Evolutionary conservation across 1,284 basidiomycete genomes (phyloP).

Genomic region (Leccinum angustisporum): DNA sequence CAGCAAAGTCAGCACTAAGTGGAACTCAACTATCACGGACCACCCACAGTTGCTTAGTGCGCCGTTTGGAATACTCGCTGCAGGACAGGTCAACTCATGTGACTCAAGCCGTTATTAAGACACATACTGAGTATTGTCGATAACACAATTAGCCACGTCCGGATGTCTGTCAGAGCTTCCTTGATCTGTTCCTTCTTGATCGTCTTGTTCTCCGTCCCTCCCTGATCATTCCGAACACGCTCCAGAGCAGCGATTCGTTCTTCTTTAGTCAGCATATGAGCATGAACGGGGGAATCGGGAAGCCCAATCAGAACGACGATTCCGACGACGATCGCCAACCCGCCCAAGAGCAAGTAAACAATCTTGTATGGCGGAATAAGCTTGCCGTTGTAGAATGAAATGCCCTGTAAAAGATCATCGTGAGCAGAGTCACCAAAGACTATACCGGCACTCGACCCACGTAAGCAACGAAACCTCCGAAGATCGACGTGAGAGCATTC

Average conservation of each 20-base stretch:
- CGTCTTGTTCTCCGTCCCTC: slow-evolving; percentile 60
- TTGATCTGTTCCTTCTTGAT: slow-evolving; percentile 60
- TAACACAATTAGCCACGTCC: slow-evolving; percentile 64
- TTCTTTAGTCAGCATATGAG: slow-evolving; percentile 53
- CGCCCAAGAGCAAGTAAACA: slow-evolving; percentile 61
- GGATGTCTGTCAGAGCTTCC: slow-evolving; percentile 58
- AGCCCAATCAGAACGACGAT: slow-evolving; percentile 58
- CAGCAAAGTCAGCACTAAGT: background rate
- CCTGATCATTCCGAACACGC: slow-evolving; percentile 66
- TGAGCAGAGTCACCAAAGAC: background rate
- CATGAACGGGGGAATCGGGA: slow-evolving; percentile 66
- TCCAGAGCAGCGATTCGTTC: slow-evolving; percentile 66
- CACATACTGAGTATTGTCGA: slow-evolving; percentile 56
- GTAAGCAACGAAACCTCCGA: slow-evolving; percentile 69
- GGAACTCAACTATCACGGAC: background rate
- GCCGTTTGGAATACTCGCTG: slow-evolving; percentile 67
- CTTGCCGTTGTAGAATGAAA: slow-evolving; percentile 55
- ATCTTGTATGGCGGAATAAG: slow-evolving; percentile 57
- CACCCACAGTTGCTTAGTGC: slow-evolving; percentile 59
- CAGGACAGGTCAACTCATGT: slow-evolving; percentile 13
- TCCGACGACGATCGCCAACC: slow-evolving; percentile 59
- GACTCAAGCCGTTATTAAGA: background rate
- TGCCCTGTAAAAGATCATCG: slow-evolving; percentile 38
- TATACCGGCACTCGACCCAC: slow-evolving; percentile 31
- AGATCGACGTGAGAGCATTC: slow-evolving; percentile 62